These are phyloP conservation scores for Pugionium dolabratum DNA, from an alignment of 345 rosid species.

Conservation along the genomic window DNA sequence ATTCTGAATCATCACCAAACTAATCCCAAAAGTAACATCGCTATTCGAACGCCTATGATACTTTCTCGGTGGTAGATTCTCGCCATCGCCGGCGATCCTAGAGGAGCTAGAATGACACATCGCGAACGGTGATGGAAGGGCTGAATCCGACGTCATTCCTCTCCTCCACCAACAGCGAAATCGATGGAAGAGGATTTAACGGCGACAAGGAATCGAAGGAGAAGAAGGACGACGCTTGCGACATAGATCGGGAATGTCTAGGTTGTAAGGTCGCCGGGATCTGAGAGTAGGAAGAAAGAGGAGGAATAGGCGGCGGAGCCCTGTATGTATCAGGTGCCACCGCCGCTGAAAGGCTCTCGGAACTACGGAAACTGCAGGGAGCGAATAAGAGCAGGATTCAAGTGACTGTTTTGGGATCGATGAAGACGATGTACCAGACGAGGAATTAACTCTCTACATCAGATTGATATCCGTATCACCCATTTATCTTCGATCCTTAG, in stretches of 20 bases:
- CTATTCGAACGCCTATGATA: constrained; percentile 86
- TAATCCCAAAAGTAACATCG: constrained; percentile 80
- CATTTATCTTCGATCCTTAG: not conserved
- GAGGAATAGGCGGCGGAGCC: constrained; percentile 44
- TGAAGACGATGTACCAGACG: constrained; percentile 24
- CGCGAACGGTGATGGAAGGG: constrained; percentile 63
- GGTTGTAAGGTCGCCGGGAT: constrained; percentile 46
- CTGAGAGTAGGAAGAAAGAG: constrained; percentile 42
- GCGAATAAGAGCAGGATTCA: constrained; percentile 30
- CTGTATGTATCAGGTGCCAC: constrained; percentile 28
- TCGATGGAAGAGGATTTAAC: constrained; percentile 45
- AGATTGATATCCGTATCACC: constrained; percentile 22
- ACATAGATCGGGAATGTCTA: constrained; percentile 58
- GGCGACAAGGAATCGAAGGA: constrained; percentile 68
- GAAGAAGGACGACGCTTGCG: constrained; percentile 57
- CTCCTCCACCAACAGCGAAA: constrained; percentile 65
- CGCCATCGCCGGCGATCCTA: constrained; percentile 45
- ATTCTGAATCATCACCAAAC: constrained; percentile 38
- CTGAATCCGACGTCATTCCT: constrained; percentile 52
- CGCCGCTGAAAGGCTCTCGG: constrained; percentile 23
- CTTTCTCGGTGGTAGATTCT: constrained; percentile 76
- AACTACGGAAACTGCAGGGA: constrained; percentile 15
- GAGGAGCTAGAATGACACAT: constrained; percentile 46
- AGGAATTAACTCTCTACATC: constrained; percentile 28
- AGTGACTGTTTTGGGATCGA: constrained; percentile 34